These are phyloP conservation scores for Casuarina glauca DNA, from an alignment of 306 rosid species.

Conservation along the genomic window DNA sequence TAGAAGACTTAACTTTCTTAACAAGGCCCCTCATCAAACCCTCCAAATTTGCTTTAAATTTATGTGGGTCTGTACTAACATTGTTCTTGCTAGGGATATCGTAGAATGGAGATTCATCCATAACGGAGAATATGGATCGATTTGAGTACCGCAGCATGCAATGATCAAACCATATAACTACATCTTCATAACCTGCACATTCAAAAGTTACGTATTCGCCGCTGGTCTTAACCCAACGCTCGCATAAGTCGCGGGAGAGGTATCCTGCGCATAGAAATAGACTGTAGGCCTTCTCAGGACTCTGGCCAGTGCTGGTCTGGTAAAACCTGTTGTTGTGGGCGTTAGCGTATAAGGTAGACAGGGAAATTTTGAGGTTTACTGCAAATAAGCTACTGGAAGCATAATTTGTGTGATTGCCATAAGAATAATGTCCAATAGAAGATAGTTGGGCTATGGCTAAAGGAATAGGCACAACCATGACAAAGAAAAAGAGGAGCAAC, in stretches of 20 bases:
- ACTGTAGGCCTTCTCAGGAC: slow-evolving; percentile 30
- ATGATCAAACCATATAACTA: slow-evolving; percentile 34
- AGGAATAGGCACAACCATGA: slow-evolving; percentile 4
- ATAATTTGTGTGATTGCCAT: slow-evolving; percentile 41
- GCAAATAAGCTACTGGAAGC: slow-evolving; percentile 41
- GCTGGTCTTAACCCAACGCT: slow-evolving; percentile 40
- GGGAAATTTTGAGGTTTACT: slow-evolving; percentile 47
- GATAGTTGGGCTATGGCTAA: slow-evolving; percentile 24
- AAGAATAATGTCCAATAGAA: background rate
- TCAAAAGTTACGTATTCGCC: slow-evolving; percentile 11
- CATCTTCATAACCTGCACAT: slow-evolving; percentile 53
- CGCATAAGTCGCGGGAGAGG: slow-evolving; percentile 28
- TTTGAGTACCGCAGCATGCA: slow-evolving; percentile 49
- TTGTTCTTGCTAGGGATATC: background rate
- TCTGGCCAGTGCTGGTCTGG: slow-evolving; percentile 37
- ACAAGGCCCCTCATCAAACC: no score
- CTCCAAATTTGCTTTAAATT: slow-evolving; percentile 9
- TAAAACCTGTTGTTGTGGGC: slow-evolving; percentile 33
- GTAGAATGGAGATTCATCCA: slow-evolving; percentile 18
- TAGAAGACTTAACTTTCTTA: slow-evolving; percentile 5
- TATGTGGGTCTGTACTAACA: slow-evolving; percentile 15
- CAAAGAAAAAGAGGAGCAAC: slow-evolving; percentile 10
- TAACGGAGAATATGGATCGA: slow-evolving; percentile 14
- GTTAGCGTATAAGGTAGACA: slow-evolving; percentile 32
- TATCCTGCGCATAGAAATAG: slow-evolving; percentile 55